Evolutionary conservation across 768 basidiomycete species (phyloP), one percentile per base, ranked within the genome.

Genomic region (Mycena venus): DNA sequence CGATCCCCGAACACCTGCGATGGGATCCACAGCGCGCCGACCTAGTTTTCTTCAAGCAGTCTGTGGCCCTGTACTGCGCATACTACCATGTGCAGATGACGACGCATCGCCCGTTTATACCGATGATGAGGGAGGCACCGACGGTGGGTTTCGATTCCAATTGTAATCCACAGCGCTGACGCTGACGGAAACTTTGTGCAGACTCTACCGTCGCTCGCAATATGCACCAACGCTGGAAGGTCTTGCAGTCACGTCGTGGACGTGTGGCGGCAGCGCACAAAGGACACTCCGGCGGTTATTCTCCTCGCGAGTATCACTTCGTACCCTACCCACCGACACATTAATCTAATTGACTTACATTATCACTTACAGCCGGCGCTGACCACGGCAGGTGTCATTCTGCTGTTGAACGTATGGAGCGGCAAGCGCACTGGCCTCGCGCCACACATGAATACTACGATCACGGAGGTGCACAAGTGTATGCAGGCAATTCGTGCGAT

Each of bases 191-290:
- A n/a, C n/a, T n/a, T n/a, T n/a, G n/a, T n/a, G n/a, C 32, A 64
- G 71, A 78, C 82, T 0, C 87, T 93, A 49, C 92, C 93, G 83
- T 79, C 94, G 0, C 86, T 96, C 36, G 94, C 94, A 0, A 96
- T 96, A 64, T 96, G 95, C 81, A 92, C 93, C 14, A 96, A 96
- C 74, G 92, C 96, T 0, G 94, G 96, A 1, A 88, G 95, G 7
- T 94, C 93, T 1, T 92, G 90, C 74, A 90, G 90, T 36, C 94
- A 93, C 78, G 88, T 96, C 27, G 81, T 94, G 27, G 94, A 95
- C 82, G 73, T 84, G 47, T 84, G 85, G 72, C 80, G 85, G 1
- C 65, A 81, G 76, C 72, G 82, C 83, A n/a, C 79, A 79, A 29
- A 63, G 75, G 10, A 65, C 83, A 36, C 84, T 83, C 12, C 70